Base-by-base conservation (phyloP, 2,329 filamentous ascomycete species). In the Colletotrichum filicis region DNA sequence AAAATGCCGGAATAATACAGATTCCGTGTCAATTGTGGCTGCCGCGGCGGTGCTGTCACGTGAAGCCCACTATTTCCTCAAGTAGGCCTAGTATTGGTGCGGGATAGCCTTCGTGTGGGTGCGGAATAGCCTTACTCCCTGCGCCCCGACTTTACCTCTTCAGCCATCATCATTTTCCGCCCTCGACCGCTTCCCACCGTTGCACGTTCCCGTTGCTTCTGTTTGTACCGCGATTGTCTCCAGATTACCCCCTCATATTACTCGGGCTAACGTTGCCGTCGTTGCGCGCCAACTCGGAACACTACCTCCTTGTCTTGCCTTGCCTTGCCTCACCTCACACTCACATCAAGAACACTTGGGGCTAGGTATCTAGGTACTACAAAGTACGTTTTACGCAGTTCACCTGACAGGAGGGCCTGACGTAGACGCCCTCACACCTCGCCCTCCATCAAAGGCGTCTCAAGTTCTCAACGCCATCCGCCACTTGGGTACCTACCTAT, bases 131-230 rank as follows among this genome's bases (percentile, higher is more conserved):
- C n/a, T n/a, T n/a, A n/a, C n/a, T n/a, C 69, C 53, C 65, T 72
- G 69, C 69, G 69, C 69, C 70, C 66, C 70, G 55, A 53, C 70
- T 49, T 70, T 64, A 37, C 60, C 60, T 49, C 42, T 65, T 70
- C 59, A 59, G 66, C 59, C 56, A 65, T 32, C 55, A 58, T 5
- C 19, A 49, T 49, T 49, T 70, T 37, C 65, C 69, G 68, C 65
- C 66, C 65, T 68, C 65, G 24, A 68, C 22, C 30, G 24, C 35
- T 30, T 55, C 56, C 37, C 24, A 42, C 57, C 56, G 35, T 63
- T 57, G 60, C 61, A 35, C 32, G 32, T 66, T 60, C 42, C 59
- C 26, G n/a, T 9, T 58, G 24, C 52, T 52, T 46, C 49, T 61
- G 46, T n/a, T 35, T 42, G 37, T 42, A n/a, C 42, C 19, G 24